Conservation (phyloP, 805 yeast species). For the Citeromyces matritensis region DNA sequence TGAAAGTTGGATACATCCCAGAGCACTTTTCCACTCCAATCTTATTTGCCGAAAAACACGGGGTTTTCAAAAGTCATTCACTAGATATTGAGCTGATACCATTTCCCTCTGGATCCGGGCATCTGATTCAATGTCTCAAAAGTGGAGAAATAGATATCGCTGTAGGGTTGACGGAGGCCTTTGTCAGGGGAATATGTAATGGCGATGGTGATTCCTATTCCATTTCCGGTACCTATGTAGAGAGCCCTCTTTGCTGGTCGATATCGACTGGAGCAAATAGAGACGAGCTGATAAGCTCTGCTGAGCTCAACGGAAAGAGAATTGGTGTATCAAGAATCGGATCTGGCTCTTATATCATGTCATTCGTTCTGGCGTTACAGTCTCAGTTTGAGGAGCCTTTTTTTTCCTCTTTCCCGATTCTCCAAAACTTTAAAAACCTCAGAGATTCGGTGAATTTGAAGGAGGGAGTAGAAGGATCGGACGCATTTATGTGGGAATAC, state of each 20-base stretch:
- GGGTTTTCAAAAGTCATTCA: conserved; percentile 32
- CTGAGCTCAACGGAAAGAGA: conserved; percentile 40
- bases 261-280: conserved; percentile 63
- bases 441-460: conserved; percentile 63
- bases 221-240: conserved; percentile 70
- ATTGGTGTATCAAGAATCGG: conserved; percentile 84
- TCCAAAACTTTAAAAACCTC: conserved; percentile 57
- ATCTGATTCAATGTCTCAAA: conserved; percentile 60
- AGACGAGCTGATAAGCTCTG: conserved; percentile 30
- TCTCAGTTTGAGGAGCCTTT: conserved; percentile 36
- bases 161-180: conserved; percentile 84
- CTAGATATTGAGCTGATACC: conserved; percentile 49
- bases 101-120: conserved; percentile 81
- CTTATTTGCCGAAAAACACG: conserved; percentile 50
- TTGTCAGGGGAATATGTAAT: conserved; percentile 68
- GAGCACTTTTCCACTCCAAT: conserved; percentile 89
- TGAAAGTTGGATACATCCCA: conserved; percentile 72
- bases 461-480: conserved; percentile 31
- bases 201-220: conserved; percentile 44
- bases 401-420: conserved; percentile 35
- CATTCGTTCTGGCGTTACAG: conserved; percentile 64
- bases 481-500: conserved; percentile 94
- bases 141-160: conserved; percentile 59
- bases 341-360: conserved; percentile 85
- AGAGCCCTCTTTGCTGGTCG: conserved; percentile 79